Percentiles rank a stretch among this genome's conserved stretches.
These are phyloP conservation scores for Arthrobotrys sinensis DNA, from an alignment of 2,329 filamentous ascomycete species.

Conservation along the genomic window DNA sequence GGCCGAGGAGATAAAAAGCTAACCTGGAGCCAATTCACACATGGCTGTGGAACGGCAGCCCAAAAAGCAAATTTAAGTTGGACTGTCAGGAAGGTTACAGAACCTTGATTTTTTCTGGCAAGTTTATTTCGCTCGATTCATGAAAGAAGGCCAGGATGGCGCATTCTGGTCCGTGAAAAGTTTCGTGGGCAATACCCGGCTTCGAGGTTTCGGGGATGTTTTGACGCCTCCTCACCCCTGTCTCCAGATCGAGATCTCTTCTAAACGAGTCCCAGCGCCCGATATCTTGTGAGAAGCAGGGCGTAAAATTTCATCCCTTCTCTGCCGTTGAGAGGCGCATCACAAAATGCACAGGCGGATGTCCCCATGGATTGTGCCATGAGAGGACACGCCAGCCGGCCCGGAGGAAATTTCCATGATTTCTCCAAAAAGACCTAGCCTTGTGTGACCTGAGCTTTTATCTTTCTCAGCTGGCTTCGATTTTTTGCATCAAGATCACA, in stretches of 20 bases:
- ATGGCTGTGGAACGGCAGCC: conserved; percentile 49
- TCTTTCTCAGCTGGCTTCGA: conserved; percentile 13
- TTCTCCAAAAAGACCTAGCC: conserved; percentile 4
- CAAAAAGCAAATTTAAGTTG: conserved; percentile 57
- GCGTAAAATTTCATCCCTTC: not conserved
- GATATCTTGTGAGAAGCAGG: not conserved
- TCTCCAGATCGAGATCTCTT: conserved; percentile 31
- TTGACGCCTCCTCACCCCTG: conserved; percentile 24
- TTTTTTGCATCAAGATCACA: not conserved
- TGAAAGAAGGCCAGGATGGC: conserved; percentile 30
- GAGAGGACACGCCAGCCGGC: not conserved
- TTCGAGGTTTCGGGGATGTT: not conserved
- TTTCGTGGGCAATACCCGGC: conserved; percentile 25
- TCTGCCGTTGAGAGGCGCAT: not conserved
- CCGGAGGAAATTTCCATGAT: conserved; percentile 14
- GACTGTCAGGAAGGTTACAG: conserved; percentile 24
- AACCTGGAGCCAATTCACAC: conserved; percentile 37
- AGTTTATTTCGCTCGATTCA: conserved; percentile 35
- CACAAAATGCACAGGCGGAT: conserved; percentile 1
- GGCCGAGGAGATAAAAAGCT: conserved; percentile 25
- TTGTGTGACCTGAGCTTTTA: conserved; percentile 44
- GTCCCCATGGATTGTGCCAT: conserved; percentile 10
- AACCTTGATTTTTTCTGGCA: conserved; percentile 56
- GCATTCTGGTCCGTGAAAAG: conserved; percentile 26
- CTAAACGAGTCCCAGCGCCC: conserved; percentile 16